Base-by-base conservation (phyloP, 116 monocot species). In the Trichopus zeylanicus region DNA sequence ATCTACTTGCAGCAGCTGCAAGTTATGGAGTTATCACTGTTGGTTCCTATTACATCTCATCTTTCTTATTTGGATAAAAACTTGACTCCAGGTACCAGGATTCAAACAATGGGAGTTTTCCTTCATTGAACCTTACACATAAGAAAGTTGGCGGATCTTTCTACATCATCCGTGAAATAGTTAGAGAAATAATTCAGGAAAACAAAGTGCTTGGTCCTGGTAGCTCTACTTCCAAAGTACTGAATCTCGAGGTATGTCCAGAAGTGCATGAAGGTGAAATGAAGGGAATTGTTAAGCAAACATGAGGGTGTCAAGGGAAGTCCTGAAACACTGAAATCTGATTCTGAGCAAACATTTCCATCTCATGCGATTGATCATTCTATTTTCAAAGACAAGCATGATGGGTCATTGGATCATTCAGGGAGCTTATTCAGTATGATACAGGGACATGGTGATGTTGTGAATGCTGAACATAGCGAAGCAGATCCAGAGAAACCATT, bases 121-220 rank as follows among this genome's bases (percentile, higher is more conserved):
- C 97, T 57, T 97, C 97, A 10, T 77, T 97, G 59, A 97, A 91
- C 56, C 79, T 97, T 30, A 97, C 97, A 35, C 97, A 97, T 60
- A 97, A 91, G 62, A 79, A 91, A 78, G 87, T 87, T 24, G 97
- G 97, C 47, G 97, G 97, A 52, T 97, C 97, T 22, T 97, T 79
- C 62, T 97, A 97, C 54, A 97, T 48, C 47, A 67, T 97, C 46
- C 71, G 97, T 29, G 97, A 97, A 75, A 84, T 97, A 54, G 77
- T 97, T 25, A 73, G 97, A 66, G 87, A 97, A 42, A 68, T 97
- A 35, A 97, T 97, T 68, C 97, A 97, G 53, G 84, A 97, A 66
- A 97, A 91, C 57, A 87, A 67, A 61, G 72, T 91, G 24, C 63
- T 97, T 60, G 74, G 79, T 48, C 91, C 97, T 60, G 91, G 91